Evolutionary conservation across 805 yeast species (phyloP).

Genomic region (Jamesozyma spencerorum): DNA sequence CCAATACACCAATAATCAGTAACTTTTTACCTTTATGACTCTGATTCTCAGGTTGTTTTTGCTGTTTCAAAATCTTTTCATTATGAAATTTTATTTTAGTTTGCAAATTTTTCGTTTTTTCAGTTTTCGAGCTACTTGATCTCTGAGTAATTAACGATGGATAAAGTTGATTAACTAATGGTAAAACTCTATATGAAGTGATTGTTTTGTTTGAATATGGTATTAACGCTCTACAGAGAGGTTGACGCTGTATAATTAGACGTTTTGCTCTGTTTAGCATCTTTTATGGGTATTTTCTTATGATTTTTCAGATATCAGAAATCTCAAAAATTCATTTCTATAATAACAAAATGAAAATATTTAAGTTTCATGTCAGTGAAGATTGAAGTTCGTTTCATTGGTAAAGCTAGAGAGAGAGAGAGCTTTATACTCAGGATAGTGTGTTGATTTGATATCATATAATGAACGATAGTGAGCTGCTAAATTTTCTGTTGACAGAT

Average conservation of each 20-base stretch:
- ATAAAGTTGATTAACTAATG: too few relatives aligned
- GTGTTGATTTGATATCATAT: not conserved
- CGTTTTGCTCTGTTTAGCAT: too few relatives aligned
- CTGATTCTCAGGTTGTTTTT: not conserved
- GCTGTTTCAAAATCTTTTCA: not conserved
- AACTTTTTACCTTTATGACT: slow-evolving; percentile 30
- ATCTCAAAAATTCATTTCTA: too few relatives aligned
- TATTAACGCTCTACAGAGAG: too few relatives aligned
- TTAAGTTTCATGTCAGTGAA: too few relatives aligned
- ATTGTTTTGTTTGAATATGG: too few relatives aligned
- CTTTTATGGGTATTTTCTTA: too few relatives aligned
- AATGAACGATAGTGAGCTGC: slow-evolving; percentile 15
- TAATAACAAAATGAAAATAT: too few relatives aligned
- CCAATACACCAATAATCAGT: slow-evolving; percentile 36
- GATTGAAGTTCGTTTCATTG: not conserved
- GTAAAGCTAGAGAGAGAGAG: not conserved
- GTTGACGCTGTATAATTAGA: too few relatives aligned
- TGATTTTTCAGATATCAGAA: too few relatives aligned
- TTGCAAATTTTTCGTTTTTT: not conserved
- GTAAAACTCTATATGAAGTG: too few relatives aligned
- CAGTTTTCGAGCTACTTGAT: not conserved
- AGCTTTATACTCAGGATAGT: not conserved
- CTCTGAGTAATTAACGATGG: too few relatives aligned
- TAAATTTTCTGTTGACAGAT: slow-evolving; percentile 15
- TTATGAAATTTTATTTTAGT: not conserved